These are phyloP conservation scores for Sporothrix protearum DNA, from an alignment of 2,329 filamentous ascomycete genomes.

Conservation along the genomic window DNA sequence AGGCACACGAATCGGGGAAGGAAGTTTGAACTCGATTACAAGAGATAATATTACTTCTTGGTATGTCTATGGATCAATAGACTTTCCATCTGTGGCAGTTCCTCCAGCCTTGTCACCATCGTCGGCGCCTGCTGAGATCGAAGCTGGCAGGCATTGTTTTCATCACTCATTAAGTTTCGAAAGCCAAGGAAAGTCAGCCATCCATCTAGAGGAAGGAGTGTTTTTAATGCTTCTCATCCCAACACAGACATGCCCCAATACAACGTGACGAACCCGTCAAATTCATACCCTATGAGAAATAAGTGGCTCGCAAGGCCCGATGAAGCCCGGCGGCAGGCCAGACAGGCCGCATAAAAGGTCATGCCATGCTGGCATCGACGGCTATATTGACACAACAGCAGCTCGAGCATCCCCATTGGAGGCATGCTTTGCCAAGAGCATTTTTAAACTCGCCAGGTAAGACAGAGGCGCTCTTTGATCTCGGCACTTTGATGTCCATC, in stretches of 20 bases:
- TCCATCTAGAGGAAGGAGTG: background rate
- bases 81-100: background rate
- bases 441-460: background rate
- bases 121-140: constrained; percentile 9
- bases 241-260: background rate
- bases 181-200: background rate
- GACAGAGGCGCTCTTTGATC: background rate
- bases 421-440: background rate
- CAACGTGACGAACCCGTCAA: background rate
- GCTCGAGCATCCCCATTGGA: background rate
- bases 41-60: background rate
- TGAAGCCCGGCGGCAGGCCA: constrained; percentile 6
- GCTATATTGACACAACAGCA: background rate
- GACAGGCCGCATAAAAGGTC: background rate
- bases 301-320: background rate
- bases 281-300: background rate
- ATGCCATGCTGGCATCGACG: background rate
- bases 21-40: background rate
- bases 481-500: background rate
- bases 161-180: background rate
- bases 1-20: constrained; percentile 2
- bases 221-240: background rate
- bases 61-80: background rate
- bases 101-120: background rate
- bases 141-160: background rate